These are phyloP conservation scores for Heterococcus sp. DNA, from an alignment of 108 stramenopile genomes.

Conservation along the genomic window DNA sequence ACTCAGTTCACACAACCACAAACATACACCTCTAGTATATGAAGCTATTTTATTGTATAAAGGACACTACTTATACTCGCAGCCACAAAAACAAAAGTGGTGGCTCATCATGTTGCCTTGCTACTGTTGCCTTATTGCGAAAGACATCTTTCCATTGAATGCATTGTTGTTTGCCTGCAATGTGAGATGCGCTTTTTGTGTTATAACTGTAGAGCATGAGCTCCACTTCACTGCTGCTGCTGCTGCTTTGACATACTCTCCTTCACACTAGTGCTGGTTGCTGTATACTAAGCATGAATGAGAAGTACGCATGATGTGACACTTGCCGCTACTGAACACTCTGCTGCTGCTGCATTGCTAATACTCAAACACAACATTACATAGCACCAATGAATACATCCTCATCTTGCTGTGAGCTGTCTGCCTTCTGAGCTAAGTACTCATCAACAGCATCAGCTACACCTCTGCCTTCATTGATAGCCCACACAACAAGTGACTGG, in stretches of 20 bases:
- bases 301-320: neutral
- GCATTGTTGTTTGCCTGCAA: neutral
- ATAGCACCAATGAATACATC: conserved; percentile 33
- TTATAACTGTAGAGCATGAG: neutral
- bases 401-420: conserved; percentile 23
- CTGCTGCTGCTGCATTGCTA: neutral
- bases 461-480: conserved; percentile 95
- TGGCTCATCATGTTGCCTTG: no score
- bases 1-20: no score
- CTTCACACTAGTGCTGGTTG: no score
- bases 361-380: no score
- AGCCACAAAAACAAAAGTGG: no score
- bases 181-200: neutral
- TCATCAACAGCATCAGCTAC: conserved; percentile 76
- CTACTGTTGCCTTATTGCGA: no score
- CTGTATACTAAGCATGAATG: no score
- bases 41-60: no score
- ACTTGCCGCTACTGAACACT: neutral
- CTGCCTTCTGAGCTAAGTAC: conserved; percentile 62
- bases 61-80: no score
- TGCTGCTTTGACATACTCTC: neutral
- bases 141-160: no score
- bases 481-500: conserved; percentile 94
- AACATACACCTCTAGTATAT: no score
- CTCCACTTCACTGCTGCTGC: neutral